Evolutionary conservation across 2,329 filamentous ascomycete species (phyloP).

Genomic region (Ophiostoma perfectum): DNA sequence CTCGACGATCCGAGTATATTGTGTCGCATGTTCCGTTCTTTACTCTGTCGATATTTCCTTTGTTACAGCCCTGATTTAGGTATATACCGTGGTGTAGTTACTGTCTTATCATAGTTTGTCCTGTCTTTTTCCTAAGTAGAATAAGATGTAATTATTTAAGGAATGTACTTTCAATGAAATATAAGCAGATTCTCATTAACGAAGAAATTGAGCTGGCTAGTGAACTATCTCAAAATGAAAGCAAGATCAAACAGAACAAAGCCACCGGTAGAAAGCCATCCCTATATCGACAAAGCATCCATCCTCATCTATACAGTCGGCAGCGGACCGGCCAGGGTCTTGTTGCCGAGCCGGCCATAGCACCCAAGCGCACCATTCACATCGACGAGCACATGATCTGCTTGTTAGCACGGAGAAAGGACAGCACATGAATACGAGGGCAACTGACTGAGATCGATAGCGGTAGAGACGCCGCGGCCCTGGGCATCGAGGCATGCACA

Average conservation of each 20-base stretch:
- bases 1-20: background rate
- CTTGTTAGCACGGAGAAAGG: conserved; percentile 29
- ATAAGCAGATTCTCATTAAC: background rate
- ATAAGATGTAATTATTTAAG: background rate
- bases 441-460: conserved; percentile 30
- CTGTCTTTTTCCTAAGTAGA: background rate
- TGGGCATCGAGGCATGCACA: conserved; percentile 28
- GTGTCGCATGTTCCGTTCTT: background rate
- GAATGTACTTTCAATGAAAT: background rate
- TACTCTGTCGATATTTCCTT: background rate
- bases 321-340: conserved; percentile 26
- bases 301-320: background rate
- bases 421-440: background rate
- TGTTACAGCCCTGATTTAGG: background rate
- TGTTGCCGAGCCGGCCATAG: conserved; percentile 37
- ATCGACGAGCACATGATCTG: conserved; percentile 33
- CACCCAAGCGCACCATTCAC: conserved; percentile 37
- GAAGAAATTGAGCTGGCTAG: background rate
- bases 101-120: background rate
- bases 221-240: background rate
- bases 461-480: conserved; percentile 15
- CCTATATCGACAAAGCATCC: background rate
- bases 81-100: background rate
- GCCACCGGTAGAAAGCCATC: background rate
- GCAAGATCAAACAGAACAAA: background rate